These are phyloP conservation scores for Paecilomyces variotii DNA, from an alignment of 2,329 filamentous ascomycete species.

Conservation along the genomic window DNA sequence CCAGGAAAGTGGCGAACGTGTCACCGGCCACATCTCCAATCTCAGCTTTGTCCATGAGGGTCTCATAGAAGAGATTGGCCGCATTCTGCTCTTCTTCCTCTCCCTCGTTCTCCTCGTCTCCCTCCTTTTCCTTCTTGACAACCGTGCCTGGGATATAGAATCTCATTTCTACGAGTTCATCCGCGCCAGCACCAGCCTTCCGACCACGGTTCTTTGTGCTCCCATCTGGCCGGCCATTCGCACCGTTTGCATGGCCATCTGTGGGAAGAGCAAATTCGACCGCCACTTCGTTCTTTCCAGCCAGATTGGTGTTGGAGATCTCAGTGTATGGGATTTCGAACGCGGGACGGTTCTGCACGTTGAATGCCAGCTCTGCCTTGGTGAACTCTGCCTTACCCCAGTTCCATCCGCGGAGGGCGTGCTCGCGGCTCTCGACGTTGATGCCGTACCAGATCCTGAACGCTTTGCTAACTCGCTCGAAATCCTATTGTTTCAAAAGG, in stretches of 20 bases:
- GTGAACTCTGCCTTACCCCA: slow-evolving; percentile 98
- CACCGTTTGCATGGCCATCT: slow-evolving; percentile 62
- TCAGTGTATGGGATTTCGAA: slow-evolving; percentile 97
- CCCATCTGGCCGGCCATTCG: slow-evolving; percentile 65
- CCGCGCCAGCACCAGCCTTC: slow-evolving; percentile 79
- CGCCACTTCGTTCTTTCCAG: slow-evolving; percentile 94
- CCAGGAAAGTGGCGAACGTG: slow-evolving; percentile 93
- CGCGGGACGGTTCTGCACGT: slow-evolving; percentile 89
- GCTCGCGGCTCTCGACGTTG: slow-evolving; percentile 84
- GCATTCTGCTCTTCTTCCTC: slow-evolving; percentile 79
- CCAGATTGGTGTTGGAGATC: slow-evolving; percentile 94
- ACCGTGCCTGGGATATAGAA: slow-evolving; percentile 95
- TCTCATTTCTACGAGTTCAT: slow-evolving; percentile 96
- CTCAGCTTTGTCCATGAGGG: slow-evolving; percentile 94
- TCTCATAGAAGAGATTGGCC: slow-evolving; percentile 96
- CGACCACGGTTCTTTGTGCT: slow-evolving; percentile 66
- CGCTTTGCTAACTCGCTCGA: slow-evolving; percentile 79
- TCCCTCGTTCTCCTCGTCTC: slow-evolving; percentile 61
- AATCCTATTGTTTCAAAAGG: slow-evolving; percentile 52
- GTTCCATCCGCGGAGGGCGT: slow-evolving; percentile 94
- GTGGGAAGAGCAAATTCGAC: slow-evolving; percentile 80
- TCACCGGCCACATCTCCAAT: slow-evolving; percentile 99
- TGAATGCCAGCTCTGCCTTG: slow-evolving; percentile 91
- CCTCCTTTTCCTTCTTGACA: slow-evolving; percentile 60
- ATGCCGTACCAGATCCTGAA: slow-evolving; percentile 99